These are phyloP conservation scores for Tillandsia leiboldiana DNA, from an alignment of 176 grass and related monocot species.

Conservation along the genomic window DNA sequence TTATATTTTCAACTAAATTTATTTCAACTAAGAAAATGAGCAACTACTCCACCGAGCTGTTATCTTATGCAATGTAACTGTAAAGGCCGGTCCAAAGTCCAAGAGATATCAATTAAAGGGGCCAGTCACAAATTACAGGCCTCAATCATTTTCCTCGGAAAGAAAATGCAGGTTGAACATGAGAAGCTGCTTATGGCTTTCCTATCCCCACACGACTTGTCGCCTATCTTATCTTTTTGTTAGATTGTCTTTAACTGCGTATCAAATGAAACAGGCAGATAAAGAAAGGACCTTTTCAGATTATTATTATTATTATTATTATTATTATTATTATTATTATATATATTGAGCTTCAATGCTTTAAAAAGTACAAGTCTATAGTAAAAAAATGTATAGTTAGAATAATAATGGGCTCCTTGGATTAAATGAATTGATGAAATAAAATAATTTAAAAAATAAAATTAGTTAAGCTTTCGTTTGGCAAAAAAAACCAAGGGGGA, in stretches of 20 bases:
- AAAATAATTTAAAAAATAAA: no score
- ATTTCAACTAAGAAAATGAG: constrained; percentile 35
- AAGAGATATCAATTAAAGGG: no score
- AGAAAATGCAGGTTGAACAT: not conserved
- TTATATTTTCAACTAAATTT: no score
- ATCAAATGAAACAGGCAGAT: not conserved
- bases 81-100: no score
- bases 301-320: not conserved
- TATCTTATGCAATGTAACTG: not conserved
- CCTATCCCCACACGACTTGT: not conserved
- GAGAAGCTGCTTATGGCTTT: constrained; percentile 14
- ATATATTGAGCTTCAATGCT: no score
- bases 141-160: not conserved
- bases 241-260: not conserved
- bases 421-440: no score
- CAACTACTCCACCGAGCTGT: constrained; percentile 10
- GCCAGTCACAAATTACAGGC: not conserved
- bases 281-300: not conserved
- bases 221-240: not conserved
- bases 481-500: no score
- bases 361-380: no score
- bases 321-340: no score
- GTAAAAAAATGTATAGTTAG: no score
- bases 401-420: no score
- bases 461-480: no score